Evolutionary conservation across 1,139 yeast species (phyloP), one percentile per base, ranked within the genome.

Genomic region (Suhomyces guaymorum): DNA sequence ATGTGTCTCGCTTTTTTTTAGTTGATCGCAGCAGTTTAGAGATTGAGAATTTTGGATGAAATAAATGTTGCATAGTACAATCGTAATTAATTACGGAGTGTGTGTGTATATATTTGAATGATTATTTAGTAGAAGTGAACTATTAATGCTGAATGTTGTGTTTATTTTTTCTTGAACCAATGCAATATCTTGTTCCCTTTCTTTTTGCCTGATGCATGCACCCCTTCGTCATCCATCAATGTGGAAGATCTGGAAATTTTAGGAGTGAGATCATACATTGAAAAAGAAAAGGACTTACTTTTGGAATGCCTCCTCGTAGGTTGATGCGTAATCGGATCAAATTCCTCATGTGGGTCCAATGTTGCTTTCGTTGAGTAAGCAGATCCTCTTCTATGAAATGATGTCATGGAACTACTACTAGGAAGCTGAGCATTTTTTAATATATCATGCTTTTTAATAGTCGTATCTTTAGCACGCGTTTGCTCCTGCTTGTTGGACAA

Each of bases 261-360:
- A 7, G 50, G 45, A 10, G 43, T 37, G 18, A 50, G 38, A 20
- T 49, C 55, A 32, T 43, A 46, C 37, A 47, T 33, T 2, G 48
- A 42, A 11, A 46, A 19, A 3, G 54, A 43, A 24, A 50, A 36
- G 9, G 57, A 53, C 26, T 45, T 48, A n/a, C 54, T 39, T 27
- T 48, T 53, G 7, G 45, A 30, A 35, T 53, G 55, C 8, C 41
- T 38, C 7, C 18, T 24, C 23, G 36, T 32, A 4, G 36, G 35
- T 9, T 30, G 15, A 3, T 31, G 13, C n/a, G 27, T 23, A 15
- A 15, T 15, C 15, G 12, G 36, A 4, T 30, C 19, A 8, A 33
- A 8, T 11, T 24, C 29, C n/a, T 22, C 9, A 7, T 24, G 12
- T 9, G 24, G n/a, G 10, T 5, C 12, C 7, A 33, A 29, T 15